Conservation (phyloP, 1,139 yeast genomes). For the Candida sanyaensis region DNA sequence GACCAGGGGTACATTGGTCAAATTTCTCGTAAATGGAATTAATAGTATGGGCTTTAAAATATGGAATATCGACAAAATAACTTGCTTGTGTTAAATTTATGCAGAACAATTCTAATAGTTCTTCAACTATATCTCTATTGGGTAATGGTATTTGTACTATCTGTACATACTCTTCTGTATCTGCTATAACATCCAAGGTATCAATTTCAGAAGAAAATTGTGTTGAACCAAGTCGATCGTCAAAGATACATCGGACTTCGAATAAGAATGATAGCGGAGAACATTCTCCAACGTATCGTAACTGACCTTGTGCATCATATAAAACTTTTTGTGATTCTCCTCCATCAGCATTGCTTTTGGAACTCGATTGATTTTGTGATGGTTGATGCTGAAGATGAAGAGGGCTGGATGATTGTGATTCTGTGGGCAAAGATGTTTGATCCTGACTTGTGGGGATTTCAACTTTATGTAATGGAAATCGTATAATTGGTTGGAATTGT, state of each 20-base stretch:
- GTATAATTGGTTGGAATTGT: conserved; percentile 13
- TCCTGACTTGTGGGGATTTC: neutral
- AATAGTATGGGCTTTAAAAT: conserved; percentile 9
- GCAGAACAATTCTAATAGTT: conserved; percentile 8
- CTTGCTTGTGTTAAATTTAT: conserved; percentile 11
- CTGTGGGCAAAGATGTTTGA: neutral
- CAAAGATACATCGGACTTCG: conserved; percentile 23
- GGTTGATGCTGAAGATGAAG: neutral
- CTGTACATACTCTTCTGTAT: conserved; percentile 10
- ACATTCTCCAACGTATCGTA: conserved; percentile 26
- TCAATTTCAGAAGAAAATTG: conserved; percentile 9
- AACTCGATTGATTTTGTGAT: neutral
- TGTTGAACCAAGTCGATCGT: conserved; percentile 14
- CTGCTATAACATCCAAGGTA: conserved; percentile 12
- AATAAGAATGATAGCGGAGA: conserved; percentile 24
- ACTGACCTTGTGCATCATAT: conserved; percentile 17
- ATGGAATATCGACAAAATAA: conserved; percentile 12
- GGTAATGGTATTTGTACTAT: conserved; percentile 14
- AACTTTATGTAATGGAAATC: conserved; percentile 13
- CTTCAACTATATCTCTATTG: conserved; percentile 4
- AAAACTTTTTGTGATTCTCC: conserved; percentile 9
- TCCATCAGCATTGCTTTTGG: neutral
- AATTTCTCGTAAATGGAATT: conserved; percentile 11
- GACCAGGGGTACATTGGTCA: conserved; percentile 10
- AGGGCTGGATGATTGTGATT: neutral